Conservation (phyloP, 306 rosid genomes). For the Begonia fuchsioides region DNA sequence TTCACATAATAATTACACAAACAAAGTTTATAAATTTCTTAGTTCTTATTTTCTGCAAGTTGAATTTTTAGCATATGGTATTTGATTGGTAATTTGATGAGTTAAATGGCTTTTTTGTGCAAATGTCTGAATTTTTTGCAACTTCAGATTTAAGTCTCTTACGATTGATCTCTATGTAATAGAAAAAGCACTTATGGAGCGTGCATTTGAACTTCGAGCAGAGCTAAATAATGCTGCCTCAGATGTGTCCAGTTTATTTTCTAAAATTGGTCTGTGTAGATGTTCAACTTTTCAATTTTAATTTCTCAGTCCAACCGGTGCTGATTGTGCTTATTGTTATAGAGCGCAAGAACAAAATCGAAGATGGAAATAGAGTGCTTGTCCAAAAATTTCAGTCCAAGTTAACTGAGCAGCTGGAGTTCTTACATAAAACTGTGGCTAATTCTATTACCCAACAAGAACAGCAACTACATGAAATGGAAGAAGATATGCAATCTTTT, state of each 20-base stretch:
- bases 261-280: constrained; percentile 24
- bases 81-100: constrained; percentile 47
- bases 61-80: constrained; percentile 66
- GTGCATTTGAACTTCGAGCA: constrained; percentile 71
- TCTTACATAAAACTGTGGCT: constrained; percentile 43
- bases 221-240: constrained; percentile 96
- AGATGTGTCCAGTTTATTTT: constrained; percentile 41
- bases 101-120: neutral
- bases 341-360: constrained; percentile 67
- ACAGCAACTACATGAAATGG: constrained; percentile 57
- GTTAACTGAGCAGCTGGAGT: constrained; percentile 48
- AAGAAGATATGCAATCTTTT: constrained; percentile 74
- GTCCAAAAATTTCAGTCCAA: constrained; percentile 55
- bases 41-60: neutral
- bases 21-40: neutral
- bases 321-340: constrained; percentile 9
- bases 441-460: constrained; percentile 73
- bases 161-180: neutral
- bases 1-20: neutral
- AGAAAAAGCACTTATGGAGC: constrained; percentile 87
- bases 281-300: neutral
- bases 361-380: constrained; percentile 45
- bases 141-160: too few species aligned
- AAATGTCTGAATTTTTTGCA: too few species aligned
- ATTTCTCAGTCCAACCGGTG: neutral